A percentile compares a stretch with the other conserved stretches of the same genome.
phyloP scores from a whole-genome alignment of 441 rosid genomes.

The Gossypium schwendimanii region DNA sequence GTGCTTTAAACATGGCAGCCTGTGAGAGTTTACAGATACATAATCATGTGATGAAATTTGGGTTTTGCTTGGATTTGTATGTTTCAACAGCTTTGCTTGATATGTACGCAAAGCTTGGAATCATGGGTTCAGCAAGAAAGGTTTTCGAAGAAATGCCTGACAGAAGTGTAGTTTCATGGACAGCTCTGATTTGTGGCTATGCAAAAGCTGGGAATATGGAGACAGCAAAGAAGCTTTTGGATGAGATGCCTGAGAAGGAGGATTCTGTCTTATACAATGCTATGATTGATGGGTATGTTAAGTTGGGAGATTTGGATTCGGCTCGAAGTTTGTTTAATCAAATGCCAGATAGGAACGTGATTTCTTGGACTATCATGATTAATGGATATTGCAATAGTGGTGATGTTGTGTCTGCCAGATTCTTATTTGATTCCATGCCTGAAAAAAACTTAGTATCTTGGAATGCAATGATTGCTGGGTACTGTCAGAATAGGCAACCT shows the following conservation, averaged over 20 bases:
- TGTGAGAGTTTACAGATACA: slow-evolving; percentile 51
- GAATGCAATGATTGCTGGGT: slow-evolving; percentile 54
- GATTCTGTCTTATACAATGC: slow-evolving; percentile 38
- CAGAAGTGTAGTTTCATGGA: slow-evolving; percentile 58
- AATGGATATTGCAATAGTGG: slow-evolving; percentile 39
- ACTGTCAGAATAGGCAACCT: slow-evolving; percentile 38
- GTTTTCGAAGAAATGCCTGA: slow-evolving; percentile 44
- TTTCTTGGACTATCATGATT: slow-evolving; percentile 53
- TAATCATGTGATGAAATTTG: slow-evolving; percentile 30
- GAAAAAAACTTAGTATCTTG: slow-evolving; percentile 45
- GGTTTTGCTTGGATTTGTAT: slow-evolving; percentile 40
- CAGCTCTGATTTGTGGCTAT: slow-evolving; percentile 56
- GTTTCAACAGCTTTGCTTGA: slow-evolving; percentile 45
- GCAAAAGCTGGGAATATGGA: slow-evolving; percentile 38
- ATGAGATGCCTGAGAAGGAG: slow-evolving; percentile 40
- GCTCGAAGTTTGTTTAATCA: slow-evolving; percentile 39
- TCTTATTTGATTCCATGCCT: slow-evolving; percentile 44
- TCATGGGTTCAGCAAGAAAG: slow-evolving; percentile 29
- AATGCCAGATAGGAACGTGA: slow-evolving; percentile 34
- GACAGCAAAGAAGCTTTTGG: slow-evolving; percentile 38
- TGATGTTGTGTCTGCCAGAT: slow-evolving; percentile 34
- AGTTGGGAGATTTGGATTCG: slow-evolving; percentile 37
- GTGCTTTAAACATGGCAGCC: slow-evolving; percentile 29
- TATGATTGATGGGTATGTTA: slow-evolving; percentile 48
- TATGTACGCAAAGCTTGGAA: slow-evolving; percentile 43